phyloP scores from a whole-genome alignment of 495 filamentous ascomycete species.

The Penicillium atrosanguineum region DNA sequence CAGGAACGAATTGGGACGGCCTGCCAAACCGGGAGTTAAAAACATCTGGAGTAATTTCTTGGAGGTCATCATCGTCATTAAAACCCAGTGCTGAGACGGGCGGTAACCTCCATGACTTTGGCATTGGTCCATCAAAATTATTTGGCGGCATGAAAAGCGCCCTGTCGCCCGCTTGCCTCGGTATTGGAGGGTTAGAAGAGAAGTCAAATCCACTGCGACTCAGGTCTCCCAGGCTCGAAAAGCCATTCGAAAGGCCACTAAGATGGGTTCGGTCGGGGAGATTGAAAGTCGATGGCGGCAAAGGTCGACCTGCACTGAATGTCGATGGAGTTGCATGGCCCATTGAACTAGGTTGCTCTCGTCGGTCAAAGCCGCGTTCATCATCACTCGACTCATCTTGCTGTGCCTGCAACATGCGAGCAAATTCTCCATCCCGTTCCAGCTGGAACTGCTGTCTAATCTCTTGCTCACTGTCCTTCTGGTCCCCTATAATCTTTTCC shows the following conservation, averaged over 20 bases:
- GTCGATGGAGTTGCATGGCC: not conserved
- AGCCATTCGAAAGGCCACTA: not conserved
- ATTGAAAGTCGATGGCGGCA: not conserved
- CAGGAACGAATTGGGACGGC: not conserved
- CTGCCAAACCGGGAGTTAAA: slow-evolving; percentile 13
- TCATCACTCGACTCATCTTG: slow-evolving; percentile 5
- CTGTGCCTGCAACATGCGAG: slow-evolving; percentile 37
- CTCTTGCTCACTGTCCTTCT: slow-evolving; percentile 24
- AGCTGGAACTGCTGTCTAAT: slow-evolving; percentile 13
- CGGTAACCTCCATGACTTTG: not conserved
- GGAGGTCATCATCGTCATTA: slow-evolving; percentile 18
- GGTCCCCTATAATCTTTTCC: slow-evolving; percentile 31
- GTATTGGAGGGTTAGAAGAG: not conserved
- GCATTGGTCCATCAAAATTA: not conserved
- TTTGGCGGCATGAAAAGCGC: no score
- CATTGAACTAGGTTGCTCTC: not conserved
- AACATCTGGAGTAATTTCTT: slow-evolving; percentile 18
- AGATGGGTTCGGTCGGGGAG: slow-evolving; percentile 13
- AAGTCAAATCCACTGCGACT: not conserved
- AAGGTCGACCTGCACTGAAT: not conserved
- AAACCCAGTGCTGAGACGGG: not conserved
- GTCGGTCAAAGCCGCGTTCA: not conserved
- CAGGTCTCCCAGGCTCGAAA: not conserved
- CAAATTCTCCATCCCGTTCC: slow-evolving; percentile 47
- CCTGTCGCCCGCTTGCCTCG: not conserved